Conservation (phyloP, 2,329 filamentous ascomycete genomes). For the Colletotrichum ledebouriae region DNA sequence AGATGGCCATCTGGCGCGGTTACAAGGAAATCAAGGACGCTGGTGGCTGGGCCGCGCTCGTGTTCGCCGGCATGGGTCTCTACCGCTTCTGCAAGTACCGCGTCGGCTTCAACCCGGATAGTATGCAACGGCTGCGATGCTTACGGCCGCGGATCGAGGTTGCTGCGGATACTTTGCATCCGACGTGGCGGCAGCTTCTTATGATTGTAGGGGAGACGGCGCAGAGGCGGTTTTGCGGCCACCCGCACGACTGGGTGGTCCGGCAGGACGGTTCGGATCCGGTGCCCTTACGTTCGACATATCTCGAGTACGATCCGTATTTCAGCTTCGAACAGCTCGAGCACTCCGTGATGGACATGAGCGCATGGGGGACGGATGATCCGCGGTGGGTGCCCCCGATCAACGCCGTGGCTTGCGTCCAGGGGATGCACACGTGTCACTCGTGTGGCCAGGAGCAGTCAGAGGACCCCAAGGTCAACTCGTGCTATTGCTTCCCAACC, state of each 20-base stretch:
- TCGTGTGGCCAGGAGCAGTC: conserved; percentile 63
- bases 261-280: conserved; percentile 55
- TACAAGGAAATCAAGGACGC: conserved; percentile 71
- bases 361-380: conserved; percentile 62
- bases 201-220: conserved; percentile 59
- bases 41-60: conserved; percentile 67
- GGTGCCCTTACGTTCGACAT: conserved; percentile 60
- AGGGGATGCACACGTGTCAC: conserved; percentile 51
- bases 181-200: conserved; percentile 65
- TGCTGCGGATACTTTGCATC: conserved; percentile 65
- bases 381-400: conserved; percentile 57
- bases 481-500: conserved; percentile 66
- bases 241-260: conserved; percentile 67
- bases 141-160: conserved; percentile 64
- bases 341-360: conserved; percentile 62
- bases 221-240: conserved; percentile 58
- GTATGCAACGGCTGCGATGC: conserved; percentile 60
- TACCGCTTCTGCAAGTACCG: conserved; percentile 73
- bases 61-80: conserved; percentile 70
- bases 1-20: conserved; percentile 65
- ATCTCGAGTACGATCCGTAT: conserved; percentile 59
- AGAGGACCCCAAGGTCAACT: conserved; percentile 61
- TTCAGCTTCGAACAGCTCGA: conserved; percentile 64
- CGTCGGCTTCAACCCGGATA: conserved; percentile 64
- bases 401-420: conserved; percentile 46